Base-by-base conservation (phyloP, 192 early-diverging fungal species). In the Rhizophagus sp. region DNA sequence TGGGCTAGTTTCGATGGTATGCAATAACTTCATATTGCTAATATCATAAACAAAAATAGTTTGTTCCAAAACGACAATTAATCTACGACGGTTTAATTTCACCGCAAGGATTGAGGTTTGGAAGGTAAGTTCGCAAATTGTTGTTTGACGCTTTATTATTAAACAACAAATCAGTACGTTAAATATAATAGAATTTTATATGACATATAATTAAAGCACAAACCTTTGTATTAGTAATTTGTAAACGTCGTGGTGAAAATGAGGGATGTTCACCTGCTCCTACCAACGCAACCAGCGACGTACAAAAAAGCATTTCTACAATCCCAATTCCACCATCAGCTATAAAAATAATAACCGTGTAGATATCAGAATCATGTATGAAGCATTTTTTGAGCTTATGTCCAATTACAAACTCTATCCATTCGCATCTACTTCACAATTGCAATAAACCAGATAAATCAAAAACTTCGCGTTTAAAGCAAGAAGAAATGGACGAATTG, bases 31-130 rank as follows among this genome's bases (percentile, higher is more conserved):
- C 97, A 99, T 99, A 85, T 99, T 99, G 84, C 92, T 92, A 72
- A 98, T 98, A 80, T 99, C 97, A 87, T 98, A 98, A 22, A 98
- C 92, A 84, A 95, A 98, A 62, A 98, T 97, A 79, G 95, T 94
- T 84, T 97, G 95, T 80, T 99, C 98, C 44, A 99, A 89, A 33
- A 97, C 94, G 12, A 98, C 97, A 50, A 98, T 91, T 11, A 99
- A 88, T 52, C 96, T 90, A 78, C 95, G 94, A 44, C 97, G 88
- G 88, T 99, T 99, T 76, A 99, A 89, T 86, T 98, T 98, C 19
- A 99, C 96, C 0, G 96, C 93, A 68, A 99, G 85, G 69, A 99
- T 96, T 4, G 96, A 90, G 0, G 95, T 96, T 2, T 93, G 92
- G 81, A 98, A 99, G 5, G 95, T 94, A 52, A 99, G 91, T 84